Conservation (phyloP, 176 grass and related monocot species). For the Saccharum spontaneum region DNA sequence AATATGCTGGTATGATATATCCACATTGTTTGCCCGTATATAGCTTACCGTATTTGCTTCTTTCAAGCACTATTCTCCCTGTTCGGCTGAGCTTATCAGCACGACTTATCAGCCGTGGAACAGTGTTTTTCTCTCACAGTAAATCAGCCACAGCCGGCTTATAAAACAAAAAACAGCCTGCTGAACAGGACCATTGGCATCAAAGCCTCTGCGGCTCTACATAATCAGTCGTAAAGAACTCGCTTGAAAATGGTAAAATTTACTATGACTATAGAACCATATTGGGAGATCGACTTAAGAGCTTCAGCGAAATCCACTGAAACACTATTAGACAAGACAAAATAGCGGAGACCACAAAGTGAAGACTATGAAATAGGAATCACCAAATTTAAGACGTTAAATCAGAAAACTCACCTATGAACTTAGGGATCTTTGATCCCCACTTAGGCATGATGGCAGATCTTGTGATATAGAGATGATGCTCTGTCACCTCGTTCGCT, state of each 20-base stretch:
- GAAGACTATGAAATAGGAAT: not conserved
- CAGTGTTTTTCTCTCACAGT: too few relatives aligned
- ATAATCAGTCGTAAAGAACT: too few relatives aligned
- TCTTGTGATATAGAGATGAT: not conserved
- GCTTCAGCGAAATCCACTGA: fast-evolving
- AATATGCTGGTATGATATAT: not conserved
- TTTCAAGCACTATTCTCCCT: too few relatives aligned
- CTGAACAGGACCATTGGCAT: too few relatives aligned
- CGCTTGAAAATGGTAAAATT: too few relatives aligned
- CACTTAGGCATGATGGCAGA: not conserved
- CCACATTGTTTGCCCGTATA: not conserved
- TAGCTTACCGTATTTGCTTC: not conserved
- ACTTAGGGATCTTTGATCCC: not conserved
- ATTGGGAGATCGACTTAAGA: not conserved
- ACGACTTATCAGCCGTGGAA: too few relatives aligned
- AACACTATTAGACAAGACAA: not conserved
- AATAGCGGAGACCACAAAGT: too few relatives aligned
- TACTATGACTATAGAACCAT: too few relatives aligned
- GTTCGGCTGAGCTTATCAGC: too few relatives aligned
- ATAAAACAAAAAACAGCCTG: too few relatives aligned
- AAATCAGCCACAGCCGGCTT: too few relatives aligned
- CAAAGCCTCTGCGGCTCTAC: too few relatives aligned
- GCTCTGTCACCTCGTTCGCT: not conserved
- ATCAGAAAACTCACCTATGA: not conserved
- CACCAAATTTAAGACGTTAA: not conserved